Base-by-base conservation (phyloP, 2,329 filamentous ascomycete genomes). In the Botrytis elliptica region DNA sequence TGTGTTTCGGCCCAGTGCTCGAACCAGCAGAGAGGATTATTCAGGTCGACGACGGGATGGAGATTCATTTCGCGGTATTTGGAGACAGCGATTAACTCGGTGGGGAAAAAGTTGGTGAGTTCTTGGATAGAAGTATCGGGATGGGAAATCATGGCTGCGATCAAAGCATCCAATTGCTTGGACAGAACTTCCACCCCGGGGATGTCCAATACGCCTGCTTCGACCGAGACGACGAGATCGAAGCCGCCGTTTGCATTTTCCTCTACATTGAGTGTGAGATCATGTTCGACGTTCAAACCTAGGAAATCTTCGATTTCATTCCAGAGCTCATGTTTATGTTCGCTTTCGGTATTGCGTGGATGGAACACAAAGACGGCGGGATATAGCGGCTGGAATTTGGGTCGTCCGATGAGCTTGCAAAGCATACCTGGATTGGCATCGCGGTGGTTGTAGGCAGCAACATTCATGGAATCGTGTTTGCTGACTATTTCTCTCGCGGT, bases 11-110 rank as follows among this genome's bases (percentile, higher is more conserved):
- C 52, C 67, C 52, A 69, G 20, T 69, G 67, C 67, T 69, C 67
- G 20, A 69, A 59, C 67, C 67, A 69, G n/a, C 67, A 69, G 18
- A 69, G 67, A n/a, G 67, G 67, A 40, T 69, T 69, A 18, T 69
- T 55, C 2, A 57, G n/a, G 2, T 52, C 33, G 14, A 69, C 67
- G 33, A 69, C 40, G 3, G 52, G 33, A 29, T 69, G 49, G 20
- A 55, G 36, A 5, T 69, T 38, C 55, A 55, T 52, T 40, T 40
- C 25, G 16, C 49, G 67, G 10, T 25, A 29, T 22, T 36, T 42
- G 4, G 33, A 57, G 38, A 69, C 22, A 7, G 67, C 38, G 46
- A 69, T 59, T 22, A 69, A 55, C 10, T 69, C 49, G 3, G 46
- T 59, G 12, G 67, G 67, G 36, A 69, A 59, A 18, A 42, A 59